Evolutionary conservation across 371 early-diverging fungal species (phyloP).

Genomic region (Apophysomyces variabilis): DNA sequence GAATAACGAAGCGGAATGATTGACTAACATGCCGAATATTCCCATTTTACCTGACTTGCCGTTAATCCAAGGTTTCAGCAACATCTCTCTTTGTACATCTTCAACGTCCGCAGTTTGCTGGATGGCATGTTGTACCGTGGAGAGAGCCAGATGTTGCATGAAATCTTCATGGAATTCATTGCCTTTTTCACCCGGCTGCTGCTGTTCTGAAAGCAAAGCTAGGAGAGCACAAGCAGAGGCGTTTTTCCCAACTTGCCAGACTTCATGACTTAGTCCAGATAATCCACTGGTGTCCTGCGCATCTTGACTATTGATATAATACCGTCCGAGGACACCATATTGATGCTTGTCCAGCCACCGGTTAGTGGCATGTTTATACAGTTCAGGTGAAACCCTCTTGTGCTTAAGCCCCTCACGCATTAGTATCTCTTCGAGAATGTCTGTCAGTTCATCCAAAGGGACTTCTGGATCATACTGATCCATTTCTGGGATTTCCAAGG

Average conservation of each 20-base stretch:
- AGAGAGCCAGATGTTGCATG: constrained; percentile 37
- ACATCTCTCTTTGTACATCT: constrained; percentile 34
- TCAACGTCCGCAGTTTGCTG: constrained; percentile 23
- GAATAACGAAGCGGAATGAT: neutral
- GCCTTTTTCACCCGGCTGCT: neutral
- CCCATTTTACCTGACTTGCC: constrained; percentile 33
- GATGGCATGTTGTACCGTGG: constrained; percentile 37
- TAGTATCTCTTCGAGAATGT: constrained; percentile 38
- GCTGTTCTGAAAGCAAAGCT: constrained; percentile 39
- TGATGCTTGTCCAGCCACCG: constrained; percentile 44
- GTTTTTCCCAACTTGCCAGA: constrained; percentile 41
- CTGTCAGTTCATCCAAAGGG: constrained; percentile 29
- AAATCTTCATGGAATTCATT: constrained; percentile 23
- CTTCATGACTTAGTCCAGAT: constrained; percentile 34
- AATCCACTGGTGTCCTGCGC: neutral
- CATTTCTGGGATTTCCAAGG: constrained; percentile 18
- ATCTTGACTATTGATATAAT: constrained; percentile 7
- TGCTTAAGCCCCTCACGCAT: constrained; percentile 32
- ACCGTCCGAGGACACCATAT: constrained; percentile 2
- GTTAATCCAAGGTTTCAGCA: constrained; percentile 37
- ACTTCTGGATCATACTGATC: constrained; percentile 28
- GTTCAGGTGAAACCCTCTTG: constrained; percentile 10
- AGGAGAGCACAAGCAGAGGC: constrained; percentile 50
- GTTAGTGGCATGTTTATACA: constrained; percentile 34
- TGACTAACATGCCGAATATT: neutral